Percentiles rank a stretch among this genome's conserved stretches.
Evolutionary conservation across 1,284 basidiomycete species (phyloP).

Genomic region (Dichomitus squalens): DNA sequence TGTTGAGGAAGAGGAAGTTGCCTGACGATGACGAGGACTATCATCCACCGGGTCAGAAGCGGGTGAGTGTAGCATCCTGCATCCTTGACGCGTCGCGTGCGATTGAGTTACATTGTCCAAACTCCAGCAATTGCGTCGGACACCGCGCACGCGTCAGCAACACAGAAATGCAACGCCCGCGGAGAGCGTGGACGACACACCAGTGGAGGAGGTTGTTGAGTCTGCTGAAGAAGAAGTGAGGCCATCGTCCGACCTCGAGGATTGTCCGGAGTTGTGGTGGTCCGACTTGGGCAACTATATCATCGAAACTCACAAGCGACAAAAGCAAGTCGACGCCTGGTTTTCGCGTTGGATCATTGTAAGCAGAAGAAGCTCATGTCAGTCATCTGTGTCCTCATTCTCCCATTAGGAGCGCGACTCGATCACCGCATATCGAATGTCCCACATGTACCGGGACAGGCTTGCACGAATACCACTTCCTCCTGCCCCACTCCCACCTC

Average conservation of each 20-base stretch:
- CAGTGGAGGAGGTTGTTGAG: constrained; percentile 35
- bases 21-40: constrained; percentile 56
- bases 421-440: constrained; percentile 58
- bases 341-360: constrained; percentile 69
- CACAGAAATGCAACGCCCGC: constrained; percentile 39
- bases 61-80: constrained; percentile 44
- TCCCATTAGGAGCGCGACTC: constrained; percentile 63
- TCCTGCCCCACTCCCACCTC: constrained; percentile 47
- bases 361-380: constrained; percentile 26
- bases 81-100: neutral
- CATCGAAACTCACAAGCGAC: constrained; percentile 69
- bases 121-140: constrained; percentile 42
- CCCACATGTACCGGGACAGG: constrained; percentile 64
- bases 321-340: constrained; percentile 68
- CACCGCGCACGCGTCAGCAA: constrained; percentile 43
- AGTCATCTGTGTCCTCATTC: constrained; percentile 4
- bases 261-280: constrained; percentile 75
- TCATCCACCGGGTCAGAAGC: constrained; percentile 51
- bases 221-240: constrained; percentile 49
- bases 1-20: constrained; percentile 50
- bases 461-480: constrained; percentile 65
- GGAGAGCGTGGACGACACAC: constrained; percentile 38
- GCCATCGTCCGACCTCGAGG: constrained; percentile 74
- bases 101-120: neutral
- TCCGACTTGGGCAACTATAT: constrained; percentile 68